phyloP scores from a whole-genome alignment of 78 protist genomes.

The Dictyostelium intermedium region DNA sequence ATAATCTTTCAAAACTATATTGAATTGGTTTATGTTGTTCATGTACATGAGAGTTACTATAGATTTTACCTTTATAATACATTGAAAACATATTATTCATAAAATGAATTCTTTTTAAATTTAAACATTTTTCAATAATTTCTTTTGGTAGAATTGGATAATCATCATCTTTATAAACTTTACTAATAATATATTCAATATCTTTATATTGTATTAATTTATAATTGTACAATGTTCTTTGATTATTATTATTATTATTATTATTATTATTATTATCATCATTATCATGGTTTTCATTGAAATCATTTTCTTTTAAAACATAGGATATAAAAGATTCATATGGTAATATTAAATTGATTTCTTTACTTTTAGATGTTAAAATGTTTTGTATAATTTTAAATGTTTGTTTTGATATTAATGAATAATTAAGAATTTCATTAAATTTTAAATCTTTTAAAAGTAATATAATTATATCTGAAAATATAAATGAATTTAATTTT shows the following conservation, averaged over 20 bases:
- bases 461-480: not conserved
- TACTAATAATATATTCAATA: not conserved
- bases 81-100: not conserved
- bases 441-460: not conserved
- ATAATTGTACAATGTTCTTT: no score
- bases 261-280: no score
- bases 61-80: not conserved
- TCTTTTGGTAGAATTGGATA: not conserved
- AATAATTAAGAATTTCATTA: not conserved
- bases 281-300: no score
- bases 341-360: not conserved
- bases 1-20: not conserved
- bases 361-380: not conserved
- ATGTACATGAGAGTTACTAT: not conserved
- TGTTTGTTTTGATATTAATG: not conserved
- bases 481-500: not conserved
- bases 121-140: not conserved
- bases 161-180: not conserved
- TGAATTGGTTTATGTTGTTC: not conserved
- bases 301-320: not conserved
- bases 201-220: no score
- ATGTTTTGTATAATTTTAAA: not conserved
- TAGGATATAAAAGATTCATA: not conserved
- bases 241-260: no score
- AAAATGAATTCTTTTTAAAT: not conserved